Evolutionary conservation across 441 rosid species (phyloP), one percentile per base, ranked within the genome.

Genomic region (Sinapis alba): DNA sequence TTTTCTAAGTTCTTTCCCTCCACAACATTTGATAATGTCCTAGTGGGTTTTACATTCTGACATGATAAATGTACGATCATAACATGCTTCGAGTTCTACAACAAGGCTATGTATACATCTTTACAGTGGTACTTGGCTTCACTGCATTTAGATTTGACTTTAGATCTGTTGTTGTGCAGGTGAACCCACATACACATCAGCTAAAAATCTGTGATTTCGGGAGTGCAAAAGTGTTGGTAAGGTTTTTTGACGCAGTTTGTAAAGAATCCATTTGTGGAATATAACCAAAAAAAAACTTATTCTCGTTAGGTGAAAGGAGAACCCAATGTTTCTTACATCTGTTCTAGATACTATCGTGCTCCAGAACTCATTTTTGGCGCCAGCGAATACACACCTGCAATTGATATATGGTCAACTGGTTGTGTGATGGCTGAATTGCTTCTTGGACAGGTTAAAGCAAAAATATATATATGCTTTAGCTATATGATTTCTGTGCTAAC

Each of bases 301-400:
- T 51, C 24, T 51, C 57, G 6, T 19, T 19, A 51, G 57, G 57
- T 51, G 72, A 92, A 94, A 89, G 98, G 97, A 71, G 99, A 96
- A 82, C 98, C 99, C 65, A 93, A 93, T 84, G 91, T 96, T 73
- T 96, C 98, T 16, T 96, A 96, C 73, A 96, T 96, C 68, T 93
- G 99, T 78, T 96, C 99, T 32, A 86, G 98, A 86, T 96, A 96
- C 78, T 96, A 93, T 61, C 97, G 99, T 63, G 99, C 99, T 60
- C 99, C 99, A 63, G 98, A 96, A 83, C 93, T 96, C 78, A 96
- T 96, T 76, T 96, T 96, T 83, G 98, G 98, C 74, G 98, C 99
- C 62, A 91, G 96, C 16, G 97, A 93, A 83, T 96, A 96, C 78
- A 93, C 99, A 67, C 92, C 98, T 78, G 99, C 99, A 16, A 96